phyloP scores from a whole-genome alignment of 805 yeast genomes.

The Hyphopichia homilentoma region DNA sequence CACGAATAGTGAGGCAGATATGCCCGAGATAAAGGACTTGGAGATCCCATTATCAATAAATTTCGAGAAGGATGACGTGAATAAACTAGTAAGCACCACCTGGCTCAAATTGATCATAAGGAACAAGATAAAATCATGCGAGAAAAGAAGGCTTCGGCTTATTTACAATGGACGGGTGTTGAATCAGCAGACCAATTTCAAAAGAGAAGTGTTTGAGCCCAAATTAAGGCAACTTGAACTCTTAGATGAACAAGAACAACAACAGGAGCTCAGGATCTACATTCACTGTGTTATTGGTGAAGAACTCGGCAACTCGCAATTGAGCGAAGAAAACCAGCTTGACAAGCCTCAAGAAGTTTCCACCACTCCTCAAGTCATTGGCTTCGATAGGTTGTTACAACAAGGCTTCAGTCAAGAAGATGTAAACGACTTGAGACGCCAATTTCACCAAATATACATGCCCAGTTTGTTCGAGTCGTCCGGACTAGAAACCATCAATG shows the following conservation, averaged over 20 bases:
- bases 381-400: slow-evolving; percentile 77
- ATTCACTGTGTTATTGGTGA: slow-evolving; percentile 82
- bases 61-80: slow-evolving; percentile 26
- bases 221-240: slow-evolving; percentile 11
- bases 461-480: slow-evolving; percentile 10
- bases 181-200: slow-evolving; percentile 52
- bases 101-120: slow-evolving; percentile 33
- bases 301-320: slow-evolving; percentile 48
- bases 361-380: slow-evolving; percentile 66
- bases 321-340: slow-evolving; percentile 54
- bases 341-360: slow-evolving; percentile 51
- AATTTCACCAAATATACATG: slow-evolving; percentile 63
- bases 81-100: slow-evolving; percentile 23
- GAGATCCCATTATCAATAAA: slow-evolving; percentile 25
- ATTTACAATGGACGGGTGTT: slow-evolving; percentile 69
- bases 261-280: slow-evolving; percentile 37
- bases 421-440: slow-evolving; percentile 64
- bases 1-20: slow-evolving; percentile 21
- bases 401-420: slow-evolving; percentile 85
- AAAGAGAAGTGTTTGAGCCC: slow-evolving; percentile 43
- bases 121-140: slow-evolving; percentile 15
- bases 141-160: slow-evolving; percentile 53
- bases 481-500: slow-evolving; percentile 22
- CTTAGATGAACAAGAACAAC: slow-evolving; percentile 5
- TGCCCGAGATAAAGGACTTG: slow-evolving; percentile 20